These are phyloP conservation scores for Keithomyces neogunnii DNA, from an alignment of 2,329 filamentous ascomycete genomes.

Conservation along the genomic window DNA sequence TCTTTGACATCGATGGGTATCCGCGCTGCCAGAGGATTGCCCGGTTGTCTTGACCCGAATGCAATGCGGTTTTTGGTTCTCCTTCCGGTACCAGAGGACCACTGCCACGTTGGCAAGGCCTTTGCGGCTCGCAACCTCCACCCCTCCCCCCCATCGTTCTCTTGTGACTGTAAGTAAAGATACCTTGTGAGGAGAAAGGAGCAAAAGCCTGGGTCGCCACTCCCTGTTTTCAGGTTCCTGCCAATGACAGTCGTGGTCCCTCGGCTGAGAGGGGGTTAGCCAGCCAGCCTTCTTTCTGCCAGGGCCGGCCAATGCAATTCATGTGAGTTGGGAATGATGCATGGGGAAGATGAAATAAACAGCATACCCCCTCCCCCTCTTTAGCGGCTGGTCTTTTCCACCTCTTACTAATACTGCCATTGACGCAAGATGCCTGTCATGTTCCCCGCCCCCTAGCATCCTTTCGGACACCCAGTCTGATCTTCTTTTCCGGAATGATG, in stretches of 20 bases:
- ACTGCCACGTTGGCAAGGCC: slow-evolving; percentile 19
- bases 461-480: background rate
- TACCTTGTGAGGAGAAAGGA: background rate
- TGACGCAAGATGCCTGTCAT: background rate
- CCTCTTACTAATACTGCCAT: background rate
- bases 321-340: slow-evolving; percentile 6
- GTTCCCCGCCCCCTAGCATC: background rate
- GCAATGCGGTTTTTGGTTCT: slow-evolving; percentile 2
- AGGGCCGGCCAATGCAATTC: slow-evolving; percentile 1
- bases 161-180: background rate
- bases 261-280: background rate
- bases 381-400: background rate
- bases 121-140: slow-evolving; percentile 2
- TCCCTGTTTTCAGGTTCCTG: background rate
- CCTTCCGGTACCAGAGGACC: slow-evolving; percentile 13
- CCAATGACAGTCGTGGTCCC: background rate
- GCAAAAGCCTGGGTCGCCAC: background rate
- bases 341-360: background rate
- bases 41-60: background rate
- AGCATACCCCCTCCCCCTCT: background rate
- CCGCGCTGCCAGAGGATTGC: background rate
- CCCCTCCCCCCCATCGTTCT: slow-evolving; percentile 5
- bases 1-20: background rate
- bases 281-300: background rate
- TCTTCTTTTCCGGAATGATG: background rate